phyloP scores from a whole-genome alignment of 164 flowering plant species.

The Akebia trifoliata region DNA sequence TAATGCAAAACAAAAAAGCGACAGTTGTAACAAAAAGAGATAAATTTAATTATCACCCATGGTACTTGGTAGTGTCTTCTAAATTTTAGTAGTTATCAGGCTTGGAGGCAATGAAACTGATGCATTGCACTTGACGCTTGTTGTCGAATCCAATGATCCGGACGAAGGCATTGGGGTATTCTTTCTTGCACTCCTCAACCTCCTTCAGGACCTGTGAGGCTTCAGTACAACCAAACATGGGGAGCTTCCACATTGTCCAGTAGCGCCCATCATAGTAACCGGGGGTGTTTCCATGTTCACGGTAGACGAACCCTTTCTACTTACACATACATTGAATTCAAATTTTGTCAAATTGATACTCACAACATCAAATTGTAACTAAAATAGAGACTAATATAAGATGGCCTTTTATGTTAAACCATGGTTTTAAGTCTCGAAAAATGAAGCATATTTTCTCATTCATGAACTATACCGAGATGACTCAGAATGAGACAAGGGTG shows the following conservation, averaged over 20 bases:
- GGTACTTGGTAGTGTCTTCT: not conserved
- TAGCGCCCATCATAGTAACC: conserved; percentile 88
- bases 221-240: conserved; percentile 85
- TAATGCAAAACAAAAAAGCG: too few species aligned
- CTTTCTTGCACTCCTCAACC: conserved; percentile 49
- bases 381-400: too few species aligned
- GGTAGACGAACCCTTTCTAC: conserved; percentile 44
- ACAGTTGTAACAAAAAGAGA: too few species aligned
- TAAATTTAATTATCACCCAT: too few species aligned
- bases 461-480: too few species aligned
- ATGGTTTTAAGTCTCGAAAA: too few species aligned
- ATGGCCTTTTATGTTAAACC: too few species aligned
- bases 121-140: conserved; percentile 73
- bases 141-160: conserved; percentile 82
- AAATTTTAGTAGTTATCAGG: conserved; percentile 25
- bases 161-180: conserved; percentile 49
- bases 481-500: too few species aligned
- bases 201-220: conserved; percentile 57
- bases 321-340: too few species aligned
- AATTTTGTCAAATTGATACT: too few species aligned
- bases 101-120: conserved; percentile 83
- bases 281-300: conserved; percentile 34
- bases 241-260: conserved; percentile 96
- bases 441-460: too few species aligned
- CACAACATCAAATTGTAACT: too few species aligned